Base-by-base conservation (phyloP, 371 early-diverging fungal species). In the Funneliformis caledonium region DNA sequence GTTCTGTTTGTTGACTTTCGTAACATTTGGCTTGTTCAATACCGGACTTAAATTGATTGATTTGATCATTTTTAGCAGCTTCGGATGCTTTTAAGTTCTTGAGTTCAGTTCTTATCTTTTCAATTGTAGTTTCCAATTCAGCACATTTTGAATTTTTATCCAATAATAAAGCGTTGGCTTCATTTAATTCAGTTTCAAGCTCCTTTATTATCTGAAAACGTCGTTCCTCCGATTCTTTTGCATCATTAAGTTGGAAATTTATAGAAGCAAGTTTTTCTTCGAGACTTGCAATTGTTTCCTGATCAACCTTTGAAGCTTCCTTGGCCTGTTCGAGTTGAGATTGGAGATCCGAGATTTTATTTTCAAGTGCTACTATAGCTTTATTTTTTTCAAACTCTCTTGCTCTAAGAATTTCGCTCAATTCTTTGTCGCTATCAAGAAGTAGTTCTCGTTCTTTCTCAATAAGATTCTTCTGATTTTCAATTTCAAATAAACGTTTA, bases 171-270 rank as follows among this genome's bases (percentile, higher is more conserved):
- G n/a, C 10, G 48, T 47, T 26, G 26, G 56, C 19, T 78, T 78
- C 78, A 19, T 72, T 33, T n/a, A 81, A 42, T 43, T 78, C 78
- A 2, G 16, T 45, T 60, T 81, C 81, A 10, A 81, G 72, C 9
- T 78, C 62, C 3, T 42, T 64, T 1, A 19, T 64, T 9, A 77
- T 33, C 11, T 52, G 16, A 19, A 47, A 10, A 14, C 47, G 37
- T 8, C 60, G 42, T 59, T 70, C 72, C 5, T 62, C 67, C 2
- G 72, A 26, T 19, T 50, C 50, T 67, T 78, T 60, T 6, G 62
- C 59, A n/a, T 77, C 60, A 10, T 14, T 31, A 47, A 72, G 31
- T 81, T 78, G 60, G 26, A 26, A 43, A 16, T 8, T 56, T 22
- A 70, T 33, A 19, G 48, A 50, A n/a, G 67, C 68, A 45, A 78